Evolutionary conservation across 2,329 filamentous ascomycete genomes (phyloP), one percentile per base, ranked within the genome.

Genomic region (Teratosphaeria destructans): DNA sequence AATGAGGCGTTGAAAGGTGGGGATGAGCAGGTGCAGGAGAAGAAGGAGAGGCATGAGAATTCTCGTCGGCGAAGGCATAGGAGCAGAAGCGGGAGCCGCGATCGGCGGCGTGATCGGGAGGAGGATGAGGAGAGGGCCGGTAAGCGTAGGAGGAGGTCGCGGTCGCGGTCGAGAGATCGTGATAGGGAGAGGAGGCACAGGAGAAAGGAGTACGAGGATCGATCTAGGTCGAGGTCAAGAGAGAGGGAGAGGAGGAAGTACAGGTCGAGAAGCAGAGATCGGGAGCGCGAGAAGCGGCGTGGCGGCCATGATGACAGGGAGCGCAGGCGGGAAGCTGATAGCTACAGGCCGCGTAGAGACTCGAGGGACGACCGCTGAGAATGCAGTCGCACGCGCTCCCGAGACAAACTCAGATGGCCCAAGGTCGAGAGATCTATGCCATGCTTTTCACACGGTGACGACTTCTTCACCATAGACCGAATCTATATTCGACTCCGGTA

Each of bases 1-100:
- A 81, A 76, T 59, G 77, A 80, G 61, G 75, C 72, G 4, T 69
- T 76, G 54, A 74, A 67, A 10, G 73, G 71, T 35, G 77, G 72
- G 57, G 77, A 72, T 27, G 75, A 70, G 27, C 69, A 69, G 5
- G 65, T 64, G 16, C 61, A 68, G 55, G 68, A 67, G 62, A 32
- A 66, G 69, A 60, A 32, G 29, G 70, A 66, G 49, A 66, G 35
- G 16, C 37, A 47, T 65, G 60, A 72, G 65, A 59, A 7, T 32
- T 32, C 29, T 73, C 34, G 55, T 71, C 54, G 68, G 67, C 47
- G 63, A 26, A 62, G 63, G 56, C 60, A 61, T 47, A 64, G 69
- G 60, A 61, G 66, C 59, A 61, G 67, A n/a, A 66, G 65, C 58
- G 57, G 62, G 55, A 67, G 64, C 52, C 57, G 63, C 34, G 65